Evolutionary conservation across 208 protist genomes (phyloP).

Genomic region (Trypanosoma grayi): DNA sequence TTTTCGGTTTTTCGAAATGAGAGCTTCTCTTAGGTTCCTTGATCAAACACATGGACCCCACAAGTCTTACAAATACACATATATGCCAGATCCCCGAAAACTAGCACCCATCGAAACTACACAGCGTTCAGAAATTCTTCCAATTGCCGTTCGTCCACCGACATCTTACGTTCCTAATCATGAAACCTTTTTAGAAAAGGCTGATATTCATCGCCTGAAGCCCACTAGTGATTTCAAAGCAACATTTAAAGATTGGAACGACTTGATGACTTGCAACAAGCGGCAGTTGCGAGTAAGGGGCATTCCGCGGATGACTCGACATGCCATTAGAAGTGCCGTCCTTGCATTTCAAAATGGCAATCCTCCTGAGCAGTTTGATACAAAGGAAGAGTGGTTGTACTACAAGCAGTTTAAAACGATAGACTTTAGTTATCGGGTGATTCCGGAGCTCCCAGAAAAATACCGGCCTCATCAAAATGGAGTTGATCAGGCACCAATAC

Average conservation of each 20-base stretch:
- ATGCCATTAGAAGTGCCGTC: conserved; percentile 74
- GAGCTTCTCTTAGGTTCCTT: conserved; percentile 17
- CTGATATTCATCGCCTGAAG: conserved; percentile 73
- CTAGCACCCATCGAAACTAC: conserved; percentile 88
- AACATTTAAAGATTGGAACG: conserved; percentile 90
- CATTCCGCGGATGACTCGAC: conserved; percentile 67
- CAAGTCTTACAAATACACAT: conserved; percentile 92
- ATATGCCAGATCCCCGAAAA: conserved; percentile 90
- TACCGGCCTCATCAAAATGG: conserved; percentile 91
- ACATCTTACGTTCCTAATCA: conserved; percentile 87
- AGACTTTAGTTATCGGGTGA: conserved; percentile 86
- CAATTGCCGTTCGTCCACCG: conserved; percentile 80
- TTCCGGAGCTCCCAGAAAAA: conserved; percentile 90
- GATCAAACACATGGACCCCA: conserved; percentile 85
- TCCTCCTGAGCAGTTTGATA: conserved; percentile 85
- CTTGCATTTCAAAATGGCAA: conserved; percentile 84
- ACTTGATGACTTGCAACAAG: conserved; percentile 89
- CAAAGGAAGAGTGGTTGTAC: conserved; percentile 90
- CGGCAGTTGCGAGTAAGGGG: conserved; percentile 74
- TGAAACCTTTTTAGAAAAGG: conserved; percentile 86
- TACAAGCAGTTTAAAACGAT: conserved; percentile 92
- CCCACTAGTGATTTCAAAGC: conserved; percentile 87
- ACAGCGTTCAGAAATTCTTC: conserved; percentile 73
- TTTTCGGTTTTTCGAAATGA: too few relatives aligned
- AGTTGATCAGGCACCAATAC: conserved; percentile 83